phyloP scores from a whole-genome alignment of 192 early-diverging fungal species.

The Globomyces pollinis-pini region DNA sequence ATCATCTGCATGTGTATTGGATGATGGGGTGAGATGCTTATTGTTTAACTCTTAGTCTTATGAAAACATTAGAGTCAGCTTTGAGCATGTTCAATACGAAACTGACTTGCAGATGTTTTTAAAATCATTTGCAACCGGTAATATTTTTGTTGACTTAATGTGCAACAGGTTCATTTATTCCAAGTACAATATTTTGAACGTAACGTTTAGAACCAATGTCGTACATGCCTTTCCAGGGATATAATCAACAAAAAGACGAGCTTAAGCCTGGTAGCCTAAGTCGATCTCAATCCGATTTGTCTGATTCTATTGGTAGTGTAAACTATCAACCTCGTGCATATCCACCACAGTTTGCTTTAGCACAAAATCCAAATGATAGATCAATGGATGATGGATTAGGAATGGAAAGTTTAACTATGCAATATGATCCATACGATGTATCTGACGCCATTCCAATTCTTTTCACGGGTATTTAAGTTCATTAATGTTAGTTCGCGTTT shows the following conservation, averaged over 20 bases:
- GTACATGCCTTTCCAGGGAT: too few relatives aligned
- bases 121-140: slow-evolving; percentile 27
- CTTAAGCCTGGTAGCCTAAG: too few relatives aligned
- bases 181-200: neutral
- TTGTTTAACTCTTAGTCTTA: slow-evolving; percentile 26
- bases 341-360: too few relatives aligned
- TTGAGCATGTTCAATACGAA: slow-evolving; percentile 39
- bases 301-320: too few relatives aligned
- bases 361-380: too few relatives aligned
- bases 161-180: neutral
- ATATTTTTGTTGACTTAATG: neutral
- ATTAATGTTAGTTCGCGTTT: slow-evolving; percentile 38
- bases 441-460: slow-evolving; percentile 25
- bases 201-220: too few relatives aligned
- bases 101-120: slow-evolving; percentile 38
- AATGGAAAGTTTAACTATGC: slow-evolving; percentile 25
- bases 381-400: too few relatives aligned
- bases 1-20: slow-evolving; percentile 41
- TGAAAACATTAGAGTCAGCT: slow-evolving; percentile 39
- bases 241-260: too few relatives aligned
- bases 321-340: too few relatives aligned
- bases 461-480: too few relatives aligned
- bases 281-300: too few relatives aligned
- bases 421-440: slow-evolving; percentile 43
- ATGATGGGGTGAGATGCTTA: slow-evolving; percentile 43